phyloP scores from a whole-genome alignment of 768 basidiomycete species.

The Pisolithus sp. region DNA sequence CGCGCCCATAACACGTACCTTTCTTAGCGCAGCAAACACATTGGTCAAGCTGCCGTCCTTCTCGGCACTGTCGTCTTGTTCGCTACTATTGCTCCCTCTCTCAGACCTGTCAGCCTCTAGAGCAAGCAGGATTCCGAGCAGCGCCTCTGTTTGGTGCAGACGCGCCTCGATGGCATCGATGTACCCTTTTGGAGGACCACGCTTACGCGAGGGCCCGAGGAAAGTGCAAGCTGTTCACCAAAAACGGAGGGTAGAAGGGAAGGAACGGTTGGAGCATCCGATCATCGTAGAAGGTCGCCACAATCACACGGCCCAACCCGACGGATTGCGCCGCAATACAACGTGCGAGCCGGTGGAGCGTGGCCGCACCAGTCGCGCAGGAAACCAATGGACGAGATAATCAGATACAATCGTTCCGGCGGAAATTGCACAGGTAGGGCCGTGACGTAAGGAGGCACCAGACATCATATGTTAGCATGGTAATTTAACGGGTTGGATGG shows the following conservation, averaged over 20 bases:
- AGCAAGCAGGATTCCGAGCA: constrained; percentile 75
- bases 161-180: constrained; percentile 92
- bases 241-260: not conserved
- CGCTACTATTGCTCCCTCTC: constrained; percentile 15
- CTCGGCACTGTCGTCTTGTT: constrained; percentile 2
- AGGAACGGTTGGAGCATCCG: not conserved
- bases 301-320: not conserved
- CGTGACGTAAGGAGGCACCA: not conserved
- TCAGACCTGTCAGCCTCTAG: constrained; percentile 24
- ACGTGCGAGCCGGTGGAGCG: not conserved
- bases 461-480: not conserved
- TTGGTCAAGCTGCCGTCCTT: constrained; percentile 17
- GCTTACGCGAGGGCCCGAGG: constrained; percentile 71
- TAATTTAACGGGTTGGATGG: not conserved
- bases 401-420: not conserved
- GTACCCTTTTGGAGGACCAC: constrained; percentile 90
- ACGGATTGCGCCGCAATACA: not conserved
- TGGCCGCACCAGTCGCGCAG: not conserved
- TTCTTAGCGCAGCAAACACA: constrained; percentile 44
- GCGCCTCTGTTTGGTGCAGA: constrained; percentile 84
- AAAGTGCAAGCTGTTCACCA: constrained; percentile 59
- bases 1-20: constrained; percentile 29
- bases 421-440: too few species aligned
- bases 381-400: not conserved
- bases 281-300: not conserved